These are phyloP conservation scores for Typha latifolia DNA, from an alignment of 176 grass and related monocot species.

Conservation along the genomic window DNA sequence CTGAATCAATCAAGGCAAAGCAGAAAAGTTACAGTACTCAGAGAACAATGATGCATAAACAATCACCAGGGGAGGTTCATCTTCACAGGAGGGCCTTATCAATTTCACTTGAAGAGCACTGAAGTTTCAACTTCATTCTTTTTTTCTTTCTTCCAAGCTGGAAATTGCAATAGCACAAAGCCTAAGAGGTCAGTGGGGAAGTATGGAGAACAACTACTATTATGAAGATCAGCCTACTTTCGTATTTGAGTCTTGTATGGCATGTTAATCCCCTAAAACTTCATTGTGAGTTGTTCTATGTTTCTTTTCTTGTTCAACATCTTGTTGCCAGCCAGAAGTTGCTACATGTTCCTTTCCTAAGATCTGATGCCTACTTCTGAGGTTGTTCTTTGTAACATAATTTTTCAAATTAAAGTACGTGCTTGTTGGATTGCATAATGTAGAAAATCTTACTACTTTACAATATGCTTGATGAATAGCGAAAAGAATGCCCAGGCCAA, in stretches of 20 bases:
- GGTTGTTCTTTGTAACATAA: conserved; percentile 52
- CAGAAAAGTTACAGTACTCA: conserved; percentile 29
- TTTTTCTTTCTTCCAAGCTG: conserved; percentile 2
- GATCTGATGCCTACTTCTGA: neutral
- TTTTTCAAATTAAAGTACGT: conserved; percentile 17
- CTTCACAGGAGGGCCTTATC: conserved; percentile 25
- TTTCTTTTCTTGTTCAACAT: conserved; percentile 36
- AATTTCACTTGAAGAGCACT: conserved; percentile 28
- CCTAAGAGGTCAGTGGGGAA: neutral
- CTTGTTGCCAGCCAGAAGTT: conserved; percentile 30
- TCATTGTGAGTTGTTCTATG: conserved; percentile 14
- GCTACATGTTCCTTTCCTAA: neutral
- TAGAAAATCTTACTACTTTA: neutral
- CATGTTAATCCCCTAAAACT: neutral
- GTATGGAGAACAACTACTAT: neutral
- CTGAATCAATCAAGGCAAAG: conserved; percentile 80
- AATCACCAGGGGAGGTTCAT: conserved; percentile 19
- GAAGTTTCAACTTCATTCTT: conserved; percentile 6
- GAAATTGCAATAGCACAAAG: neutral
- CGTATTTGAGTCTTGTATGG: too few species aligned
- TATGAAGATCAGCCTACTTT: too few species aligned
- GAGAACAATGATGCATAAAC: conserved; percentile 5
- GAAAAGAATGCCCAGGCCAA: neutral
- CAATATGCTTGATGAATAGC: neutral
- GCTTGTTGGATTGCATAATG: conserved; percentile 10